A percentile compares a stretch with the other conserved stretches of the same genome.
phyloP scores from a whole-genome alignment of 2,329 filamentous ascomycete genomes.

The Aspergillus terreus region DNA sequence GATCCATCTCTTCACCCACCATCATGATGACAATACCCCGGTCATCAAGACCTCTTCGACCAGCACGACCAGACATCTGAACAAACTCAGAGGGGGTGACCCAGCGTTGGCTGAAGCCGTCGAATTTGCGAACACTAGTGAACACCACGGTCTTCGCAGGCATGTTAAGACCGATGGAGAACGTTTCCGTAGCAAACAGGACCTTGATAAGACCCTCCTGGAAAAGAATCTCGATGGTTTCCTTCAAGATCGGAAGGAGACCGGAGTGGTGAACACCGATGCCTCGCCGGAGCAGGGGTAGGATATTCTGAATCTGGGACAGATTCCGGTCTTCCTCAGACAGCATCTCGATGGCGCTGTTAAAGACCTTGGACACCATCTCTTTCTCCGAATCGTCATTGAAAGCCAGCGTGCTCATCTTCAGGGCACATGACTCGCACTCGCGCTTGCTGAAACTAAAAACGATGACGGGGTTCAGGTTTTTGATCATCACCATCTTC shows the following conservation, averaged over 20 bases:
- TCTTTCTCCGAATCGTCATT: slow-evolving; percentile 94
- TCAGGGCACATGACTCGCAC: slow-evolving; percentile 83
- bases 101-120: slow-evolving; percentile 75
- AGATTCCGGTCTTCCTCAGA: slow-evolving; percentile 86
- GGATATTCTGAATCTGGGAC: slow-evolving; percentile 84
- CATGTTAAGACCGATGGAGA: slow-evolving; percentile 98
- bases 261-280: slow-evolving; percentile 98
- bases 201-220: slow-evolving; percentile 98
- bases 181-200: slow-evolving; percentile 95
- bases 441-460: slow-evolving; percentile 99
- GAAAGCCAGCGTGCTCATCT: slow-evolving; percentile 83
- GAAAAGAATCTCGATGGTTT: slow-evolving; percentile 98
- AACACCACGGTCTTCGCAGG: slow-evolving; percentile 99
- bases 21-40: slow-evolving; percentile 99
- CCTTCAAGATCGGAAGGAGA: slow-evolving; percentile 90
- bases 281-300: slow-evolving; percentile 83
- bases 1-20: slow-evolving; percentile 95
- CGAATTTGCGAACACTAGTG: slow-evolving; percentile 91
- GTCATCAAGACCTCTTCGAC: slow-evolving; percentile 93
- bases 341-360: slow-evolving; percentile 85
- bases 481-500: slow-evolving; percentile 97
- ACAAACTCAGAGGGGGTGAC: slow-evolving; percentile 95
- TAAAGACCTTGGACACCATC: slow-evolving; percentile 91
- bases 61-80: slow-evolving; percentile 96
- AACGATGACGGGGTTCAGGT: slow-evolving; percentile 96